Conservation (phyloP, 2,329 filamentous ascomycete genomes). For the Geoglossum cookeanum region DNA sequence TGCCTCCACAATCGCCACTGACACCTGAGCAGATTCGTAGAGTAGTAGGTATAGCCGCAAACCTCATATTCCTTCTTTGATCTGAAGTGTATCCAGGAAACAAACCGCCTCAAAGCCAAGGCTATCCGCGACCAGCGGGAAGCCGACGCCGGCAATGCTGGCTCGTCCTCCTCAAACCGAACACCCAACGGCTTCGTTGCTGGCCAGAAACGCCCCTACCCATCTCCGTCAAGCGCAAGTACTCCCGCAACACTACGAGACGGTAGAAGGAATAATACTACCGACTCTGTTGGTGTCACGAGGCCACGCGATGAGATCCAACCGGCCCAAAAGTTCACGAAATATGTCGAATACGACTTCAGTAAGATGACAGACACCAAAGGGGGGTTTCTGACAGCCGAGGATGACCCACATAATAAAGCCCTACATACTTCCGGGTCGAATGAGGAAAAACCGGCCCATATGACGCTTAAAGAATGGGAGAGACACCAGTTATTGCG, state of each 20-base stretch:
- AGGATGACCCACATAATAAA: slow-evolving; percentile 81
- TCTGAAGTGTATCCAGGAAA: slow-evolving; percentile 38
- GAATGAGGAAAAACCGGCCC: slow-evolving; percentile 51
- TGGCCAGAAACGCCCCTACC: slow-evolving; percentile 55
- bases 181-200: slow-evolving; percentile 24
- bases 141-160: slow-evolving; percentile 33
- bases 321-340: slow-evolving; percentile 72
- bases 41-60: slow-evolving; percentile 24
- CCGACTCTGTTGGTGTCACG: slow-evolving; percentile 19
- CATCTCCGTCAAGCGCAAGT: slow-evolving; percentile 37
- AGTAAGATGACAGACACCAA: slow-evolving; percentile 97
- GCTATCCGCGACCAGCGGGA: slow-evolving; percentile 58
- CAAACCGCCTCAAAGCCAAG: slow-evolving; percentile 75
- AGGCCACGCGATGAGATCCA: slow-evolving; percentile 33
- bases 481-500: slow-evolving; percentile 61
- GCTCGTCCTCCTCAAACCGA: slow-evolving; percentile 13
- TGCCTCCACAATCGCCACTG: slow-evolving; percentile 27
- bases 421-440: slow-evolving; percentile 39
- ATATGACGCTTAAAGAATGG: slow-evolving; percentile 87
- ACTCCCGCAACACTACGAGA: slow-evolving; percentile 46
- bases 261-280: slow-evolving; percentile 17
- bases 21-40: slow-evolving; percentile 42
- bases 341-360: slow-evolving; percentile 96
- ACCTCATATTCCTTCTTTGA: not conserved
- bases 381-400: slow-evolving; percentile 76